phyloP scores from a whole-genome alignment of 78 protist genomes.

The Isochrysis galbana region DNA sequence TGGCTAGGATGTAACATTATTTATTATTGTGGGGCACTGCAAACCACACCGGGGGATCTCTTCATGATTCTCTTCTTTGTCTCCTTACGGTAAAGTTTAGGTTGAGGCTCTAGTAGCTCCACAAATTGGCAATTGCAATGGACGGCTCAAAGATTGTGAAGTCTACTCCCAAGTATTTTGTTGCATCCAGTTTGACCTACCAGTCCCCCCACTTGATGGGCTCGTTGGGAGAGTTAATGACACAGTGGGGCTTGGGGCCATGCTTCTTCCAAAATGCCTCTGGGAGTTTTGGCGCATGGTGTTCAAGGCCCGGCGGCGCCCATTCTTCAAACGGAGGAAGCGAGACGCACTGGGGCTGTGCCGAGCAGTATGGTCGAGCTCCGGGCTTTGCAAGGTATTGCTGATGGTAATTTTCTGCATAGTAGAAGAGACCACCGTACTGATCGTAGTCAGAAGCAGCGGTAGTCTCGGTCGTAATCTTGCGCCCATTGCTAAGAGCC shows the following conservation, averaged over 20 bases:
- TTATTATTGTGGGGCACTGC: too few species aligned
- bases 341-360: conserved; percentile 17
- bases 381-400: conserved; percentile 38
- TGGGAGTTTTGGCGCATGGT: conserved; percentile 8
- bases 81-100: too few species aligned
- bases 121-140: too few species aligned
- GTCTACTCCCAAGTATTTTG: too few species aligned
- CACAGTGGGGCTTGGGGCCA: conserved; percentile 21
- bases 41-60: too few species aligned
- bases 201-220: conserved; percentile 3
- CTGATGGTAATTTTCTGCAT: conserved; percentile 36
- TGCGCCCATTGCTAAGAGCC: background rate
- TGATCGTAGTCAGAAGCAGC: background rate
- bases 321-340: background rate
- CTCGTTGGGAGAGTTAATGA: background rate
- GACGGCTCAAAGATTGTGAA: too few species aligned
- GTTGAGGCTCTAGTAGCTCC: too few species aligned
- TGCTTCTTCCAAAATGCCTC: background rate
- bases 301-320: background rate
- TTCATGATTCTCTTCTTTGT: too few species aligned
- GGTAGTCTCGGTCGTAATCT: background rate
- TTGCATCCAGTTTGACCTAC: too few species aligned
- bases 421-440: conserved; percentile 18
- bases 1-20: too few species aligned
- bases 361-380: conserved; percentile 37